Percentiles rank a stretch among this genome's conserved stretches.
These are phyloP conservation scores for Prunus yedoensis DNA, from an alignment of 331 rosid species.

Conservation along the genomic window DNA sequence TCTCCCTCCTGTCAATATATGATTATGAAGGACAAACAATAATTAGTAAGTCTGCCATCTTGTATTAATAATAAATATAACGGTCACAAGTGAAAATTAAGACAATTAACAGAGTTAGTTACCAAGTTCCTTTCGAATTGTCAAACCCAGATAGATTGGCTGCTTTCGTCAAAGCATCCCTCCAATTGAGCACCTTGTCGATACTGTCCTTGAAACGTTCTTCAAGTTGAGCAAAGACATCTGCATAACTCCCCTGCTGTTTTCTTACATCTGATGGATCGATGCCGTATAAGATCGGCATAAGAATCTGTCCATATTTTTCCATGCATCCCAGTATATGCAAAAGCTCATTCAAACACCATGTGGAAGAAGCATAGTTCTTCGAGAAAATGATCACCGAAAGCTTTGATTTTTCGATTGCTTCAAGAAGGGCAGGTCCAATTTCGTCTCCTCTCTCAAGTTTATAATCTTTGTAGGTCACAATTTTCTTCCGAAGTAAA, in stretches of 20 bases:
- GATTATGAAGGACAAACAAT: too few relatives aligned
- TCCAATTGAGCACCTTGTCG: too few relatives aligned
- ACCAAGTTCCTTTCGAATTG: neutral
- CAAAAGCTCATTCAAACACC: too few relatives aligned
- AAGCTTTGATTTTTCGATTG: neutral
- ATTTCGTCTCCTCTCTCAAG: neutral
- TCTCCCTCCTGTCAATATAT: slow-evolving; percentile 4
- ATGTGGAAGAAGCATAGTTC: too few relatives aligned
- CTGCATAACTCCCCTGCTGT: neutral
- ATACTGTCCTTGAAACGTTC: neutral
- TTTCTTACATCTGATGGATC: slow-evolving; percentile 15
- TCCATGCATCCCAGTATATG: too few relatives aligned
- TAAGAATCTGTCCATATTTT: too few relatives aligned
- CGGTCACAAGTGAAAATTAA: too few relatives aligned
- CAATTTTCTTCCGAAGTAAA: neutral
- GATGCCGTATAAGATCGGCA: too few relatives aligned
- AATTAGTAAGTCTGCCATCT: neutral
- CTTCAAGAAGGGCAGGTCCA: neutral
- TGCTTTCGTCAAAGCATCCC: too few relatives aligned
- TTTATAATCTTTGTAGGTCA: neutral
- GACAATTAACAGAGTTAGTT: too few relatives aligned
- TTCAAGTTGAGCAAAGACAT: neutral
- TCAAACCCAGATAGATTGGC: too few relatives aligned
- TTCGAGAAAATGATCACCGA: neutral
- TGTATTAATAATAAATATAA: too few relatives aligned